These are phyloP conservation scores for Cystobasidium pallidum DNA, from an alignment of 1,284 basidiomycete genomes.

Conservation along the genomic window DNA sequence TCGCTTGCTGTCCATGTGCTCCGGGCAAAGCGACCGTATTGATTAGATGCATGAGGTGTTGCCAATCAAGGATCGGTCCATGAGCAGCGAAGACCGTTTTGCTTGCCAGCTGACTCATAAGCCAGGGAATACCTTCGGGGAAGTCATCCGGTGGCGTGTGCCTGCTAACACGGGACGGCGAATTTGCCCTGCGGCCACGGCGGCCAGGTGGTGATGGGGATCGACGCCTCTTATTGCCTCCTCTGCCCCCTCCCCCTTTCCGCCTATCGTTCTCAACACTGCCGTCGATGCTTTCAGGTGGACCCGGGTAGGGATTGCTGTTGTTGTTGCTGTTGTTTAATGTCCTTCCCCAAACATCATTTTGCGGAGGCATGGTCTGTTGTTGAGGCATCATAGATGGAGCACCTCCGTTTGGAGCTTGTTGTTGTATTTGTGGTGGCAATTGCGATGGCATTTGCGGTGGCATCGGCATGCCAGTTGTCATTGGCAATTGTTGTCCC, in stretches of 20 bases:
- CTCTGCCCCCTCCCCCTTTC: constrained; percentile 24
- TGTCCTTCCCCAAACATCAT: constrained; percentile 9
- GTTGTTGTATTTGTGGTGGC: constrained; percentile 22
- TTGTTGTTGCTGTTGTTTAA: constrained; percentile 4
- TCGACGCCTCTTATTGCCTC: constrained; percentile 33
- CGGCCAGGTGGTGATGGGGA: constrained; percentile 21
- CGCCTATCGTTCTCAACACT: constrained; percentile 30
- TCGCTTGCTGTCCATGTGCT: background rate
- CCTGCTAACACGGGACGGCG: constrained; percentile 36
- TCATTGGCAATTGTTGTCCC: constrained; percentile 23
- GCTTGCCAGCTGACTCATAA: constrained; percentile 30
- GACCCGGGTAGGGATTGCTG: constrained; percentile 13
- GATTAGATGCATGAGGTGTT: constrained; percentile 30
- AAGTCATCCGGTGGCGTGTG: constrained; percentile 40
- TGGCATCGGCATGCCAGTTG: background rate
- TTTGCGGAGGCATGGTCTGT: constrained; percentile 3
- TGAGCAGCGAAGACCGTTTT: constrained; percentile 44
- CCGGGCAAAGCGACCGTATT: constrained; percentile 21
- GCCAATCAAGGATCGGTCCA: constrained; percentile 39
- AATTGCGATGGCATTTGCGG: constrained; percentile 9
- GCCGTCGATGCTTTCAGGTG: constrained; percentile 33
- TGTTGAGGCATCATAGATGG: constrained; percentile 16
- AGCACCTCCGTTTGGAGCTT: background rate
- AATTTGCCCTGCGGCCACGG: constrained; percentile 11
- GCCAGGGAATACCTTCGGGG: constrained; percentile 43